Evolutionary conservation across 2,329 filamentous ascomycete genomes (phyloP).

Genomic region (Fusarium goolgardi): DNA sequence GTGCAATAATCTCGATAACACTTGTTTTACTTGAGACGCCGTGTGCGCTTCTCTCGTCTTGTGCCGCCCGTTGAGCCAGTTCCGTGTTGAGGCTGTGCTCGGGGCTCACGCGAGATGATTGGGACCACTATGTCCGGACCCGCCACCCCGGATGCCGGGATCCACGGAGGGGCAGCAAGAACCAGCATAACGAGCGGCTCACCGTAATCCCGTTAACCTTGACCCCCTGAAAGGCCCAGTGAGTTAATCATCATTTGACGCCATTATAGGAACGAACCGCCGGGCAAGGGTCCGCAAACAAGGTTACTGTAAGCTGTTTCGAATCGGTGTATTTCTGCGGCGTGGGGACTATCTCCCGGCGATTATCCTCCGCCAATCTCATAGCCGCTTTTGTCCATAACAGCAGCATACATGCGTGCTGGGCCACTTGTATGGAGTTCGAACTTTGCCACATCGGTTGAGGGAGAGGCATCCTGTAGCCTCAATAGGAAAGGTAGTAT

Average conservation of each 20-base stretch:
- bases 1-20: not conserved
- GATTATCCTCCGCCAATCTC: conserved; percentile 21
- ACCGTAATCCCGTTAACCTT: conserved; percentile 21
- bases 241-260: conserved; percentile 18
- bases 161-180: conserved; percentile 22
- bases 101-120: conserved; percentile 7
- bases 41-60: not conserved
- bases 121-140: conserved; percentile 23
- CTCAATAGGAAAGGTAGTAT: not conserved
- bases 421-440: not conserved
- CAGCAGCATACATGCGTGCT: not conserved
- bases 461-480: not conserved
- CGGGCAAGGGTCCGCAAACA: conserved; percentile 2
- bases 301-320: not conserved
- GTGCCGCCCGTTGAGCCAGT: not conserved
- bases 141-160: conserved; percentile 40
- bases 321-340: conserved; percentile 3
- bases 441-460: not conserved
- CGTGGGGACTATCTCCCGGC: conserved; percentile 11
- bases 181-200: conserved; percentile 26
- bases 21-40: not conserved
- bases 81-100: conserved; percentile 29
- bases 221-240: conserved; percentile 22
- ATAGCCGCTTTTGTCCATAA: not conserved
- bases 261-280: conserved; percentile 11